Percentiles rank a stretch among this genome's conserved stretches.
These are phyloP conservation scores for Hyaloscypha finlandica DNA, from an alignment of 495 filamentous ascomycete species.

Conservation along the genomic window DNA sequence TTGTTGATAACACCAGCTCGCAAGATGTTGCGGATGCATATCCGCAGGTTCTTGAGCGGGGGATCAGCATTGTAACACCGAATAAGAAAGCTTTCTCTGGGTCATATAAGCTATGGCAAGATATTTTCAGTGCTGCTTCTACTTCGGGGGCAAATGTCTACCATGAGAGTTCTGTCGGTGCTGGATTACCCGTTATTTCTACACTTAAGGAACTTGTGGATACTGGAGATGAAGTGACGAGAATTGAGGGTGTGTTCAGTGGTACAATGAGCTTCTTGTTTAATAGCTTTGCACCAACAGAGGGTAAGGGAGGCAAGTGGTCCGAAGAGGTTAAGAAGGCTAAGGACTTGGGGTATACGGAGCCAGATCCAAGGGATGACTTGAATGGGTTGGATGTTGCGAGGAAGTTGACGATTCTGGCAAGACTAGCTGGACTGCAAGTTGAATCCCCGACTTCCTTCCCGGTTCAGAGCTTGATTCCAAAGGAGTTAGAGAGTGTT, in stretches of 20 bases:
- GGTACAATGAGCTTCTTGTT: constrained; percentile 97
- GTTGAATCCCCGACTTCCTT: constrained; percentile 80
- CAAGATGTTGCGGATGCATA: constrained; percentile 77
- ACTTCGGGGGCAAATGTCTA: constrained; percentile 73
- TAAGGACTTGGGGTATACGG: constrained; percentile 93
- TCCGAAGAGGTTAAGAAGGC: constrained; percentile 86
- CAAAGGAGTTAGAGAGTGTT: constrained; percentile 73
- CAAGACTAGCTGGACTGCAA: constrained; percentile 74
- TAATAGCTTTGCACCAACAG: constrained; percentile 84
- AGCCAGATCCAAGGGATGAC: constrained; percentile 94
- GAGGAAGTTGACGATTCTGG: constrained; percentile 93
- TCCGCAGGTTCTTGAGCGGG: constrained; percentile 71
- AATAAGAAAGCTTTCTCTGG: constrained; percentile 97
- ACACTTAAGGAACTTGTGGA: constrained; percentile 86
- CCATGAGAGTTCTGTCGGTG: constrained; percentile 92
- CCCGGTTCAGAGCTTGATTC: constrained; percentile 89
- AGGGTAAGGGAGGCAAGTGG: constrained; percentile 72
- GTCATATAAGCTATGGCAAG: constrained; percentile 72
- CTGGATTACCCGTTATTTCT: constrained; percentile 87
- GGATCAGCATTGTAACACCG: constrained; percentile 88
- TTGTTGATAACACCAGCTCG: constrained; percentile 94
- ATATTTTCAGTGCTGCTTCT: constrained; percentile 70
- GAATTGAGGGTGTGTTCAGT: constrained; percentile 94
- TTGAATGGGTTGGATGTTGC: constrained; percentile 96
- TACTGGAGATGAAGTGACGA: constrained; percentile 83